Evolutionary conservation across 208 protist species (phyloP), one percentile per base, ranked within the genome.

Genomic region (Leishmania aethiopica): DNA sequence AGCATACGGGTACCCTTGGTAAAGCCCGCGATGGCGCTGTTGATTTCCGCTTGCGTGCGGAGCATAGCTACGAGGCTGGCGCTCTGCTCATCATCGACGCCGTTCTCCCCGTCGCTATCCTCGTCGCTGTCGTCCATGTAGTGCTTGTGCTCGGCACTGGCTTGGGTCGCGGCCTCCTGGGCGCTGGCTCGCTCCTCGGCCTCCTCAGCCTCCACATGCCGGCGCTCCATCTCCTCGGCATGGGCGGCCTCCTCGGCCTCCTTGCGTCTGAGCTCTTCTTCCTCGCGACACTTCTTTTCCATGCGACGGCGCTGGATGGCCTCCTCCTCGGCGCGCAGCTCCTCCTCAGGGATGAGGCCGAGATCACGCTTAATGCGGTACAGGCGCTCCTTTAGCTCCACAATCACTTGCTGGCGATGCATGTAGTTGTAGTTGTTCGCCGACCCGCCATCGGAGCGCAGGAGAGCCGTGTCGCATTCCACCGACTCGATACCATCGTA

Each of bases 281-380:
- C 87, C 64, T 83, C 80, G 73, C 78, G 79, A 25, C 83, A 82
- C 64, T 84, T 74, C 45, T 79, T 84, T 15, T 82, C 84, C 25
- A 45, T 80, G 37, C 78, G 82, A 40, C 84, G 86, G 66, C 87
- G 84, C 79, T 87, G 49, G 73, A 80, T 81, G 69, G 37, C 67
- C 79, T 82, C 89, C 64, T 90, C 83, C 83, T 92, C 87, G 6
- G 88, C 86, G 42, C 79, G 79, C 66, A 91, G 81, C 72, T 94
- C 86, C 80, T 96, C 90, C 76, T 87, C 88, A 5, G 93, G 91
- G 47, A 94, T 86, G 40, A 96, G 90, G 74, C 91, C 93, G 77
- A 96, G 90, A 69, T 94, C 93, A 42, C 85, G 82, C 82, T 96
- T 95, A 84, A 96, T 93, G 47, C 90, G 84, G 83, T 92, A 90